These are phyloP conservation scores for Speleostelium caveatum DNA, from an alignment of 78 protist species.

Conservation along the genomic window DNA sequence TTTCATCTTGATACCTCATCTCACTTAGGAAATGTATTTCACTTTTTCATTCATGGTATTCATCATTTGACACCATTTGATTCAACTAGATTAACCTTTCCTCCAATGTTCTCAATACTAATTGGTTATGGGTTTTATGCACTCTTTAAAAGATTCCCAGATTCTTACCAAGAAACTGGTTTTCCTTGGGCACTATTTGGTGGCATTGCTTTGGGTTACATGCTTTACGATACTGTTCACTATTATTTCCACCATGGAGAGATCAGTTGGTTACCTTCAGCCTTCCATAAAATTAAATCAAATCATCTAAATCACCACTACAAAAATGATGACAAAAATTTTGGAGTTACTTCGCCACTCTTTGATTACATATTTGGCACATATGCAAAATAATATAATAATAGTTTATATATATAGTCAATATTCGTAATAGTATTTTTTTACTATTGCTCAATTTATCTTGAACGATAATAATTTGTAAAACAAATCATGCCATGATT, in stretches of 20 bases:
- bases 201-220: conserved; percentile 74
- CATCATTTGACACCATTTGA: conserved; percentile 92
- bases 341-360: conserved; percentile 75
- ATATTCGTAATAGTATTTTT: no score
- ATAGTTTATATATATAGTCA: no score
- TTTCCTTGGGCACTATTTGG: conserved; percentile 56
- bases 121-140: conserved; percentile 49
- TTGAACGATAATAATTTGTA: no score
- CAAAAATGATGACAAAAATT: conserved; percentile 75
- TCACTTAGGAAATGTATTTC: conserved; percentile 82
- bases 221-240: conserved; percentile 78
- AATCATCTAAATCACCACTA: conserved; percentile 79
- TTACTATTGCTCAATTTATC: no score
- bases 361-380: conserved; percentile 79
- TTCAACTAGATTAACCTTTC: conserved; percentile 83
- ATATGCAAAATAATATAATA: not conserved
- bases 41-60: conserved; percentile 90
- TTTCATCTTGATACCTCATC: conserved; percentile 78
- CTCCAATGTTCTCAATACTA: conserved; percentile 69
- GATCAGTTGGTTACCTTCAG: conserved; percentile 36
- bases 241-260: conserved; percentile 84
- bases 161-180: conserved; percentile 14
- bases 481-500: no score
- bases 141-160: conserved; percentile 32
- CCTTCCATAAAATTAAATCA: conserved; percentile 48